These are phyloP conservation scores for Phellinidium pouzarii DNA, from an alignment of 1,284 basidiomycete species.

Conservation along the genomic window DNA sequence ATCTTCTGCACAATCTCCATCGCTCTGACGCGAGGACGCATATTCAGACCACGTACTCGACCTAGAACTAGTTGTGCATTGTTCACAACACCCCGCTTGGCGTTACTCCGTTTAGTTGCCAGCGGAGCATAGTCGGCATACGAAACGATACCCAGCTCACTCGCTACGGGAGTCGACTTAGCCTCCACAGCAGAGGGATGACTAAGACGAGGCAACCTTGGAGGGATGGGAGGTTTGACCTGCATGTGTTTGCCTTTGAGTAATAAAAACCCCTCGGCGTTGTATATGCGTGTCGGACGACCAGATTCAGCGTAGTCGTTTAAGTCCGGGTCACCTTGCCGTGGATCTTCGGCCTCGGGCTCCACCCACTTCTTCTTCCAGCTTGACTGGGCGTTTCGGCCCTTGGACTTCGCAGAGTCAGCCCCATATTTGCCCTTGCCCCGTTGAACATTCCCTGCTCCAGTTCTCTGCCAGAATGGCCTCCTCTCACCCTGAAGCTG, in stretches of 20 bases:
- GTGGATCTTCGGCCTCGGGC: no score
- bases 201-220: slow-evolving; percentile 3
- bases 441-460: not conserved
- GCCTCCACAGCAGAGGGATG: no score
- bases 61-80: slow-evolving; percentile 14
- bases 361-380: not conserved
- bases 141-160: not conserved
- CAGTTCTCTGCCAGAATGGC: not conserved
- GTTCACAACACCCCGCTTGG: slow-evolving; percentile 8
- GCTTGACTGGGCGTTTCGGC: not conserved
- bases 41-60: slow-evolving; percentile 5
- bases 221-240: not conserved
- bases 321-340: slow-evolving; percentile 3
- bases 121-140: slow-evolving; percentile 4
- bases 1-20: slow-evolving; percentile 13
- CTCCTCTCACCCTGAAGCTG: not conserved
- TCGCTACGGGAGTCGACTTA: not conserved
- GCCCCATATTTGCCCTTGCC: not conserved
- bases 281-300: slow-evolving; percentile 1
- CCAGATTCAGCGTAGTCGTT: slow-evolving; percentile 11
- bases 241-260: slow-evolving; percentile 12
- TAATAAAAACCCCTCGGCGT: slow-evolving; percentile 5
- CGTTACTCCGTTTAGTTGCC: not conserved
- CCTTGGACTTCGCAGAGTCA: not conserved
- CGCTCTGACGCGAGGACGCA: slow-evolving; percentile 4